Evolutionary conservation across 169 alveolate species (phyloP).

Genomic region (Fabrea salina): DNA sequence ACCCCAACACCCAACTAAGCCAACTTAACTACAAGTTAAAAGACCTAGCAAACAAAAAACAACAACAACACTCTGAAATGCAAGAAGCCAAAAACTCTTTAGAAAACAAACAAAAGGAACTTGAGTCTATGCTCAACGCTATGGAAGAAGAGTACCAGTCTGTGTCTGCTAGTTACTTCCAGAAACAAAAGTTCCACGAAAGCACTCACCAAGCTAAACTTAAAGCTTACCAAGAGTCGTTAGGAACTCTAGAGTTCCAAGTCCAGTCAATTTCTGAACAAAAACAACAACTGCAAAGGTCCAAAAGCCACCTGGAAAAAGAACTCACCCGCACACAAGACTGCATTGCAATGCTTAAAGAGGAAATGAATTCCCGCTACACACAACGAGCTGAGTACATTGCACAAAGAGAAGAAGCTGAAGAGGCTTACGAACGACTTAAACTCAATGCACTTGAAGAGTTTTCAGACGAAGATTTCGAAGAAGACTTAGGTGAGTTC

Average conservation of each 20-base stretch:
- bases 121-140: neutral
- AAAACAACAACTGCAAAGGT: neutral
- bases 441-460: neutral
- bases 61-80: neutral
- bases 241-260: neutral
- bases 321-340: neutral
- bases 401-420: conserved; percentile 21
- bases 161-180: neutral
- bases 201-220: neutral
- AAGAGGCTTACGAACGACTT: neutral
- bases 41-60: neutral
- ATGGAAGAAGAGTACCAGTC: neutral
- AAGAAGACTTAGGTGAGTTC: neutral
- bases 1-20: neutral
- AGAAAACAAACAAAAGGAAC: neutral
- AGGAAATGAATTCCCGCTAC: neutral
- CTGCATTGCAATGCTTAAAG: neutral
- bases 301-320: neutral
- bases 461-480: neutral
- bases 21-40: neutral
- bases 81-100: neutral
- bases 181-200: neutral
- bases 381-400: conserved; percentile 6
- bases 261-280: neutral
- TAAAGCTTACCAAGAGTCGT: conserved; percentile 10